Conservation (phyloP, 352 stramenopile species). For the Phytopythium montanum region DNA sequence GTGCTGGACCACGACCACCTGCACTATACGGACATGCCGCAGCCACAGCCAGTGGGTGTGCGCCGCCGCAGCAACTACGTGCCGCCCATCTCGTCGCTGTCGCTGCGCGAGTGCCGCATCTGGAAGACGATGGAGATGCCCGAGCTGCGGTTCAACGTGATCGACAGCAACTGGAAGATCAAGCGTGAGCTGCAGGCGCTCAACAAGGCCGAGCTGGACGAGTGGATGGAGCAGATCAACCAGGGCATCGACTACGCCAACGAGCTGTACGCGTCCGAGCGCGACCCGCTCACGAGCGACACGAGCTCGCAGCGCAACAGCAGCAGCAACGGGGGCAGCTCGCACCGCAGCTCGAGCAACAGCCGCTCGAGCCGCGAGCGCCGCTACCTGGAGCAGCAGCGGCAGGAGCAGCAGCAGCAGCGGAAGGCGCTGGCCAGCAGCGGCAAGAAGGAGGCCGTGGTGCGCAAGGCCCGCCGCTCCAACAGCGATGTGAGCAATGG, state of each 20-base stretch:
- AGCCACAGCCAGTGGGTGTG: slow-evolving; percentile 11
- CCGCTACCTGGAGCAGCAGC: slow-evolving; percentile 16
- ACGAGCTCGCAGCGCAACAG: slow-evolving; percentile 25
- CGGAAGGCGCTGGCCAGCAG: slow-evolving; percentile 5
- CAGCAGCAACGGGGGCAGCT: slow-evolving; percentile 20
- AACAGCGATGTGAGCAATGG: slow-evolving; percentile 16
- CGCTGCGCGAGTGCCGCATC: slow-evolving; percentile 67
- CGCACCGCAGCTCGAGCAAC: slow-evolving; percentile 22
- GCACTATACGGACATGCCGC: slow-evolving; percentile 59
- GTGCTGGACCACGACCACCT: slow-evolving; percentile 64
- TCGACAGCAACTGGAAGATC: slow-evolving; percentile 80
- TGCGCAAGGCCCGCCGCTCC: slow-evolving; percentile 19
- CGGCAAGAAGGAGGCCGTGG: slow-evolving; percentile 15
- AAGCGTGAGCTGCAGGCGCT: slow-evolving; percentile 70
- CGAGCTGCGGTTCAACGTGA: slow-evolving; percentile 72
- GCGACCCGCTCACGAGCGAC: slow-evolving; percentile 15
- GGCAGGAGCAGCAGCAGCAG: slow-evolving; percentile 13
- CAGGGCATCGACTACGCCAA: slow-evolving; percentile 78
- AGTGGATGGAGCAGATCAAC: slow-evolving; percentile 74
- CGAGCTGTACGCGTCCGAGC: slow-evolving; percentile 29
- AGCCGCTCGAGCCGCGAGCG: slow-evolving; percentile 23
- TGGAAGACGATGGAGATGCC: slow-evolving; percentile 89
- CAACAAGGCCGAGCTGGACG: slow-evolving; percentile 52
- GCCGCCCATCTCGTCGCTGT: slow-evolving; percentile 52
- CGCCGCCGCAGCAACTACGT: slow-evolving; percentile 13